phyloP scores from a whole-genome alignment of 352 stramenopile species.

The Pythium aristosporum region DNA sequence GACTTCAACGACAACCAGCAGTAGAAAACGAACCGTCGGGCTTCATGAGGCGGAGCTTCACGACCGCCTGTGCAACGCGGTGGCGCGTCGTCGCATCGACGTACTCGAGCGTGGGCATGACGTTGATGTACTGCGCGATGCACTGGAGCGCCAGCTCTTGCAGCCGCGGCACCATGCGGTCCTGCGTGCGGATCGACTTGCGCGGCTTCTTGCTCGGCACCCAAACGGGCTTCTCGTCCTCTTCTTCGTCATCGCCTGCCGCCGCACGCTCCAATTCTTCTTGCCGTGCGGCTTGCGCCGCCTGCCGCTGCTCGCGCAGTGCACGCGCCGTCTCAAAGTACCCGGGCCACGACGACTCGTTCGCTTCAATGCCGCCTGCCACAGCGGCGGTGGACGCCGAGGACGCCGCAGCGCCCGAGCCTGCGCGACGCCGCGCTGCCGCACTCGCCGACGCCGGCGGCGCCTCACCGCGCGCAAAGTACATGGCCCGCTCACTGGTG shows the following conservation, averaged over 20 bases:
- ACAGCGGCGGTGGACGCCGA: neutral
- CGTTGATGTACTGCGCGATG: slow-evolving; percentile 63
- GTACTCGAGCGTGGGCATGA: slow-evolving; percentile 68
- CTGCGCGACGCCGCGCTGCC: slow-evolving; percentile 9
- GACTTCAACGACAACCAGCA: neutral
- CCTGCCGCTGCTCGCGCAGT: slow-evolving; percentile 58
- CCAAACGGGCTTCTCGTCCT: slow-evolving; percentile 38
- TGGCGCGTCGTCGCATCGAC: slow-evolving; percentile 64
- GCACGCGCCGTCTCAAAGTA: slow-evolving; percentile 71
- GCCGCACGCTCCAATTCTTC: slow-evolving; percentile 44
- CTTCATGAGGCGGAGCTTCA: slow-evolving; percentile 60
- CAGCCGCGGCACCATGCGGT: slow-evolving; percentile 50
- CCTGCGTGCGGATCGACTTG: slow-evolving; percentile 42
- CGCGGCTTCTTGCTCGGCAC: slow-evolving; percentile 50
- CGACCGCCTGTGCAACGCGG: slow-evolving; percentile 52
- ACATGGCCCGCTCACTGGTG: slow-evolving; percentile 28
- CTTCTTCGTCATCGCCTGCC: slow-evolving; percentile 23
- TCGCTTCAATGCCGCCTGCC: neutral
- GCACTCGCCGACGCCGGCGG: slow-evolving; percentile 16
- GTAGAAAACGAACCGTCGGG: slow-evolving; percentile 34
- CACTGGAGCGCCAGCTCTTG: slow-evolving; percentile 52
- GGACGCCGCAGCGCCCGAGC: neutral
- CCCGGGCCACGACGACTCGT: slow-evolving; percentile 52
- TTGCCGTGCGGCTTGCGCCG: slow-evolving; percentile 57
- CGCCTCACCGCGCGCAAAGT: slow-evolving; percentile 35